These are phyloP conservation scores for Oidiodendron maius DNA, from an alignment of 495 filamentous ascomycete species.

Conservation along the genomic window DNA sequence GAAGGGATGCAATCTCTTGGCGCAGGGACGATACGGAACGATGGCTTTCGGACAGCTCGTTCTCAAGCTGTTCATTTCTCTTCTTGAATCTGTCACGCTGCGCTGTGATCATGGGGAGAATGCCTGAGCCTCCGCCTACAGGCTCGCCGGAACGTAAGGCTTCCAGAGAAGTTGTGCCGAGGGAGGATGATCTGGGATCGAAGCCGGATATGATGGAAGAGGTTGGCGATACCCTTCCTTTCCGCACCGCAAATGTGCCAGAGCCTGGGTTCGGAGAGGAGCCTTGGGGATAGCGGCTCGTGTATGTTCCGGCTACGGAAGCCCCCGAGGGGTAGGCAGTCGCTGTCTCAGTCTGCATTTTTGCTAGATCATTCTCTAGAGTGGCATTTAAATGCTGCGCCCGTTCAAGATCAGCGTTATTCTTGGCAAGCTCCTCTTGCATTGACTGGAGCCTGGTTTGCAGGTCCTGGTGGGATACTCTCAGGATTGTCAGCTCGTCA, in stretches of 20 bases:
- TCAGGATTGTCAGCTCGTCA: conserved; percentile 85
- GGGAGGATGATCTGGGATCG: conserved; percentile 51
- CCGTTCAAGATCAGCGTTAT: conserved; percentile 81
- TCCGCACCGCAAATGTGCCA: conserved; percentile 28
- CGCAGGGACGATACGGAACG: conserved; percentile 77
- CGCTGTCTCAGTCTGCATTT: conserved; percentile 75
- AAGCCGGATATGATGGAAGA: conserved; percentile 97
- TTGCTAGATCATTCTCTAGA: conserved; percentile 86
- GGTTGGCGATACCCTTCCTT: conserved; percentile 78
- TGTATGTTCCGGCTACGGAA: conserved; percentile 90
- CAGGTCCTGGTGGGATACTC: conserved; percentile 91
- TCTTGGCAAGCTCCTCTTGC: conserved; percentile 76
- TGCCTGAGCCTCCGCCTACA: conserved; percentile 78
- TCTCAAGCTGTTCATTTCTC: conserved; percentile 85
- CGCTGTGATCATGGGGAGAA: conserved; percentile 96
- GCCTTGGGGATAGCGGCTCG: conserved; percentile 73
- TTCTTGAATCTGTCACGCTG: conserved; percentile 98
- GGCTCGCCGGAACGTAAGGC: conserved; percentile 47
- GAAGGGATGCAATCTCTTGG: conserved; percentile 84
- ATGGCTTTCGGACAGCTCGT: conserved; percentile 80
- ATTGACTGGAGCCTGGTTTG: conserved; percentile 73
- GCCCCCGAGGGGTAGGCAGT: conserved; percentile 80
- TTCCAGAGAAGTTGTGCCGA: conserved; percentile 41
- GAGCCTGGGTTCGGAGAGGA: conserved; percentile 38
- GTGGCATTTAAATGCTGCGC: conserved; percentile 78